Evolutionary conservation across 2,329 filamentous ascomycete genomes (phyloP).

Genomic region (Lecanicillium sp.): DNA sequence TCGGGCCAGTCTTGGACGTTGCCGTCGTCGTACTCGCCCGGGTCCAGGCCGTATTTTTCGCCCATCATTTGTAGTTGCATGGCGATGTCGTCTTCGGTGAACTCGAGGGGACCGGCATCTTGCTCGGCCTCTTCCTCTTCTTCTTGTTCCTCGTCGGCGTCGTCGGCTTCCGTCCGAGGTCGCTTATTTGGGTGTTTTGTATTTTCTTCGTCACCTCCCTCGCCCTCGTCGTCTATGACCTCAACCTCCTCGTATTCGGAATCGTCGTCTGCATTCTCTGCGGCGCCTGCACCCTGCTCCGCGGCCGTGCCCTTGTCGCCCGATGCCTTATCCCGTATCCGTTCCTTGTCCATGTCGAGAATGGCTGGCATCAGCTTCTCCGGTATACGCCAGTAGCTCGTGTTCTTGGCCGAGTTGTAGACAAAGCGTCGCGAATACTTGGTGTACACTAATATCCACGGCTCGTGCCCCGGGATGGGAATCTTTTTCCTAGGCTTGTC

Average conservation of each 20-base stretch:
- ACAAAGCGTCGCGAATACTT: conserved; percentile 86
- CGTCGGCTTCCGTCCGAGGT: conserved; percentile 45
- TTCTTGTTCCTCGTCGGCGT: conserved; percentile 46
- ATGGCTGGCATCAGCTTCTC: conserved; percentile 78
- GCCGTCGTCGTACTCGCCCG: conserved; percentile 68
- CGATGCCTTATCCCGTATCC: conserved; percentile 53
- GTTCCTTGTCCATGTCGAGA: conserved; percentile 63
- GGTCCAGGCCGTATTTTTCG: conserved; percentile 72
- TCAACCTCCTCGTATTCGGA: conserved; percentile 70
- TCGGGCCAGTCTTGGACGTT: conserved; percentile 59
- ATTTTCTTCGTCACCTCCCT: conserved; percentile 33
- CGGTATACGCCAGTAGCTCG: conserved; percentile 94
- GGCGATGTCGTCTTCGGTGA: conserved; percentile 90
- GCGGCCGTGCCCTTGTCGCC: conserved; percentile 15
- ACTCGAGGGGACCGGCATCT: conserved; percentile 60
- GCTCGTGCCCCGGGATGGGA: conserved; percentile 70
- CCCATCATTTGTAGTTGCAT: conserved; percentile 89
- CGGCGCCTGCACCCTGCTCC: conserved; percentile 15
- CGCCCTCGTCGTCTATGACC: conserved; percentile 49
- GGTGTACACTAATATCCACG: conserved; percentile 91
- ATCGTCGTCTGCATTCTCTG: conserved; percentile 41
- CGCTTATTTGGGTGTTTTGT: conserved; percentile 53
- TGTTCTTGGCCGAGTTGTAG: conserved; percentile 77
- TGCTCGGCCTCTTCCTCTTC: conserved; percentile 43
- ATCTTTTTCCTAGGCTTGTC: conserved; percentile 80